Conservation (phyloP, 805 yeast species). For the Teunomyces barrocoloradensis region DNA sequence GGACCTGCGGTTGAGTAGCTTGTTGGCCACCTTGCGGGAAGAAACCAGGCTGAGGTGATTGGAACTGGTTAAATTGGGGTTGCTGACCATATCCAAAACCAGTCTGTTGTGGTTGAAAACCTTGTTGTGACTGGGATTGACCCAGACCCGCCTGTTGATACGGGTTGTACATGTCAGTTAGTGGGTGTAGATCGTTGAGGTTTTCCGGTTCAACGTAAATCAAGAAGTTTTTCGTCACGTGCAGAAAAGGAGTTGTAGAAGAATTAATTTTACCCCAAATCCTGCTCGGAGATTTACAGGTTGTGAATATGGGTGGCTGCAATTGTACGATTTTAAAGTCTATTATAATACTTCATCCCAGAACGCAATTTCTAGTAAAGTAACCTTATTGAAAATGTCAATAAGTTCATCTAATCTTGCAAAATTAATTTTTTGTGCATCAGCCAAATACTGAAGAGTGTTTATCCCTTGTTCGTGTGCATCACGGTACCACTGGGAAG, state of each 20-base stretch:
- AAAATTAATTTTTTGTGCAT: slow-evolving; percentile 28
- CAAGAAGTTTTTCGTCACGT: background rate
- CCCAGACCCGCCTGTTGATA: slow-evolving; percentile 23
- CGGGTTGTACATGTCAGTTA: slow-evolving; percentile 36
- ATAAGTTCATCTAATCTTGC: slow-evolving; percentile 51
- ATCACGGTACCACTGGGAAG: slow-evolving; percentile 52
- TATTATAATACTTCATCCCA: slow-evolving; percentile 52
- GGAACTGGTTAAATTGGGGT: slow-evolving; percentile 6
- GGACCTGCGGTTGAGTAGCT: slow-evolving; percentile 7
- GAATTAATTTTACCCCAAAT: background rate
- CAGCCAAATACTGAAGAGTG: slow-evolving; percentile 45
- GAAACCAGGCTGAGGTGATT: slow-evolving; percentile 2
- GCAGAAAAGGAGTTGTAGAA: background rate
- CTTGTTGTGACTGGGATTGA: slow-evolving; percentile 24
- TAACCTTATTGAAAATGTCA: slow-evolving; percentile 58
- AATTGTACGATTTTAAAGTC: background rate
- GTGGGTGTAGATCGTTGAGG: background rate
- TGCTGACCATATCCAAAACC: slow-evolving; percentile 20
- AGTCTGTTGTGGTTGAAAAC: slow-evolving; percentile 23
- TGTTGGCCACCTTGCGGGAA: slow-evolving; percentile 3
- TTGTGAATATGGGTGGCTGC: background rate
- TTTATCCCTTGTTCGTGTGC: slow-evolving; percentile 53
- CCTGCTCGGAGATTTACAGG: background rate
- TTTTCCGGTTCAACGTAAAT: slow-evolving; percentile 1
- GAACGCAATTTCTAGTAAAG: slow-evolving; percentile 59